A percentile compares a stretch with the other conserved stretches of the same genome.
phyloP scores from a whole-genome alignment of 805 yeast species.

The Schwanniomyces vanrijiae region DNA sequence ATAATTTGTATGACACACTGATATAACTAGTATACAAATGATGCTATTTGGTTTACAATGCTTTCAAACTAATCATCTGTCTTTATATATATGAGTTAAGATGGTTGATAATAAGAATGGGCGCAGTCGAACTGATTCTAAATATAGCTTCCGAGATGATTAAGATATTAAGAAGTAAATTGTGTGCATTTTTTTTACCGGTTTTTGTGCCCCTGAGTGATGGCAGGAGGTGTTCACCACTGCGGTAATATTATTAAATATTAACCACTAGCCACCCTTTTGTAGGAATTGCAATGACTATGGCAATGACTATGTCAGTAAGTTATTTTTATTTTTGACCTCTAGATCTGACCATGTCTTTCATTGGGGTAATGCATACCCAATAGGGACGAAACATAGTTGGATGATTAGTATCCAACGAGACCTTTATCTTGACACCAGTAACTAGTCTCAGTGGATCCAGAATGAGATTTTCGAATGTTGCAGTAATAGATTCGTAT shows the following conservation, averaged over 20 bases:
- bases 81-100: neutral
- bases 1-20: no score
- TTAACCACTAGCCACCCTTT: no score
- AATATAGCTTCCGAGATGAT: neutral
- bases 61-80: no score
- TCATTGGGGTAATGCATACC: conserved; percentile 11
- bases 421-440: conserved; percentile 4
- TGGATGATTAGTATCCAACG: conserved; percentile 1
- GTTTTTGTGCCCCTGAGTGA: no score
- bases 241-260: no score
- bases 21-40: no score
- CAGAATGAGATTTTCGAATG: conserved; percentile 5
- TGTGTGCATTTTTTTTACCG: no score
- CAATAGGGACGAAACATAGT: conserved; percentile 12
- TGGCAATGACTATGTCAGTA: no score
- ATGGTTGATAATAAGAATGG: neutral
- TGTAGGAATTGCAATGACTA: no score
- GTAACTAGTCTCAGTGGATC: neutral
- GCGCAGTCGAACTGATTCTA: neutral
- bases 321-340: neutral
- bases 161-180: no score
- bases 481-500: conserved; percentile 5
- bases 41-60: no score
- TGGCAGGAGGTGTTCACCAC: no score
- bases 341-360: conserved; percentile 3